Evolutionary conservation across 768 basidiomycete genomes (phyloP), one percentile per base, ranked within the genome.

Genomic region (Piloderma croceum): DNA sequence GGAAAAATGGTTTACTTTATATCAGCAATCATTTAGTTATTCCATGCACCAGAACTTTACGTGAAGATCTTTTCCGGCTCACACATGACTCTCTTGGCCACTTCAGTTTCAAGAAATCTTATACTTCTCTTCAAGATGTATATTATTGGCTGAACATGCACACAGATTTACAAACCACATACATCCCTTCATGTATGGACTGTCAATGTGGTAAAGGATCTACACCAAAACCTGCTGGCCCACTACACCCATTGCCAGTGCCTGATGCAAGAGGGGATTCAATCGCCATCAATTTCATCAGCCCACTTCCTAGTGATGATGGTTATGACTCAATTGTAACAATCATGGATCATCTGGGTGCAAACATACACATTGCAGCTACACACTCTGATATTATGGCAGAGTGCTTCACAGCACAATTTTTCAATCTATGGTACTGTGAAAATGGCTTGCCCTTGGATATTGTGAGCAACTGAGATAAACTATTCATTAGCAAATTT

Each of bases 191-290:
- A 50, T 59, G 2, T 34, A 52, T 18, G 15, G 51, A 21, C 3
- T 71, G 46, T 50, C 61, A 40, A 48, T 38, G 53, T 0, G 63
- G 69, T 47, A 72, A 74, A 46, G 45, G 21, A 2, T 51, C 46
- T 24, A 43, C 52, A 0, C 36, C 59, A 34, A 19, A 48, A 42
- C 47, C 48, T 3, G 4, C 51, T 38, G 41, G 57, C 6, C 57
- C 61, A 0, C 39, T 67, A 2, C 45, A 41, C 29, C 46, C 49
- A 5, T 27, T 49, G 10, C 45, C 43, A 3, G 29, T 49, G 12
- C 45, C 40, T 21, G 39, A 59, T 15, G 36, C 19, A 3, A 42
- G 51, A 5, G 44, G 51, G 3, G 45, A 53, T n/a, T 43, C 41
- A 7, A 46, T 61, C 1, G 48, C 53, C 2, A 51, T 64, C 3